phyloP scores from a whole-genome alignment of 106 monocot species.

The Phalaenopsis equestris region DNA sequence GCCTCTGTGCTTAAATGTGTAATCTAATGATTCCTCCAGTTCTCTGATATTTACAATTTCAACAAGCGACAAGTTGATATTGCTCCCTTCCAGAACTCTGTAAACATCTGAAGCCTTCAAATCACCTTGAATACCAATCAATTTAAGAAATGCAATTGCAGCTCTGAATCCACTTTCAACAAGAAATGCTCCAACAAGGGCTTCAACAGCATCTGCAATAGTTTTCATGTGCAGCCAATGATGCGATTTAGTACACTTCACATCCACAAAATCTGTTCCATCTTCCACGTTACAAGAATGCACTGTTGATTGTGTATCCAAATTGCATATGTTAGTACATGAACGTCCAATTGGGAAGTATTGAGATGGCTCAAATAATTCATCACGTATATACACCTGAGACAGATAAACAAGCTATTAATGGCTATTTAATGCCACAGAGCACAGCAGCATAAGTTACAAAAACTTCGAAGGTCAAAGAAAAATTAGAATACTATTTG shows the following conservation, averaged over 20 bases:
- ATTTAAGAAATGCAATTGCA: conserved; percentile 74
- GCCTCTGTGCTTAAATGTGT: conserved; percentile 68
- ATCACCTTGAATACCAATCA: conserved; percentile 74
- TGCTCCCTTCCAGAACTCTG: conserved; percentile 40
- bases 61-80: conserved; percentile 42
- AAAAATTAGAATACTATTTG: not conserved
- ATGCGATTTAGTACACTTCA: conserved; percentile 67
- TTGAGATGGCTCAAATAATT: conserved; percentile 57
- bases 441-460: not conserved
- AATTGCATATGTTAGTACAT: conserved; percentile 45
- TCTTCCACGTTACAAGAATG: conserved; percentile 19
- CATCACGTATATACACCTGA: conserved; percentile 86
- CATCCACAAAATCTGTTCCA: conserved; percentile 9
- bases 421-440: not conserved
- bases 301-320: conserved; percentile 32
- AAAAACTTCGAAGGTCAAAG: not conserved
- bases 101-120: conserved; percentile 46
- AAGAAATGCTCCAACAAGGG: conserved; percentile 86
- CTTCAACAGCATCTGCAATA: conserved; percentile 92
- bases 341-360: conserved; percentile 78
- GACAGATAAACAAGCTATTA: conserved; percentile 11
- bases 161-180: conserved; percentile 84
- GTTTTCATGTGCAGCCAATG: conserved; percentile 73
- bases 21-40: conserved; percentile 57
- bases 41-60: conserved; percentile 32